Percentiles rank a stretch among this genome's conserved stretches.
phyloP scores from a whole-genome alignment of 768 basidiomycete species.

The Hypholoma fasciculare region DNA sequence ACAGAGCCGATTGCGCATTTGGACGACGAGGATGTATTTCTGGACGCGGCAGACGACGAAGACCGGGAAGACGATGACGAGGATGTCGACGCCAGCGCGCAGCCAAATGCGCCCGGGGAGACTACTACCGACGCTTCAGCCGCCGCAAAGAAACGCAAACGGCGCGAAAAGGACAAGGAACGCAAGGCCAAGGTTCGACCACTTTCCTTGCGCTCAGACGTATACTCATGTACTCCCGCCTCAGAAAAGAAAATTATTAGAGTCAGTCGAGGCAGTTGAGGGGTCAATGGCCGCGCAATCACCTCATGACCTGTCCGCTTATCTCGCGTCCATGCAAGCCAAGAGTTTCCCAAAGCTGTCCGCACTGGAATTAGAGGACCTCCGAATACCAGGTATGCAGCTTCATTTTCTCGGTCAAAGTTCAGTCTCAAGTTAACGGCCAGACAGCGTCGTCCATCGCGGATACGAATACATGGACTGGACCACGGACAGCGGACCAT shows the following conservation, averaged over 20 bases:
- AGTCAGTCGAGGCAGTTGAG: slow-evolving; percentile 36
- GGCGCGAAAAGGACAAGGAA: slow-evolving; percentile 74
- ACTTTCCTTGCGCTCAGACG: neutral
- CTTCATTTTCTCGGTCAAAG: slow-evolving; percentile 9
- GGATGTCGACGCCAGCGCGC: slow-evolving; percentile 19
- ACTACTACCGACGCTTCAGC: slow-evolving; percentile 19
- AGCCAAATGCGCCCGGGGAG: slow-evolving; percentile 2
- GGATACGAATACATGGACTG: slow-evolving; percentile 76
- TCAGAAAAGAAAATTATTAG: slow-evolving; percentile 68
- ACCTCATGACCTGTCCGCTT: slow-evolving; percentile 57
- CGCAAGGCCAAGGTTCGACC: slow-evolving; percentile 62
- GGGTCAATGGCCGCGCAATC: slow-evolving; percentile 57
- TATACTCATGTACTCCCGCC: slow-evolving; percentile 1
- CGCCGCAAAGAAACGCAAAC: slow-evolving; percentile 66
- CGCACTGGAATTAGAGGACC: slow-evolving; percentile 77
- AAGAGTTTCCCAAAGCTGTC: slow-evolving; percentile 71
- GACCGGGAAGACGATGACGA: slow-evolving; percentile 20
- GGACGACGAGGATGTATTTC: slow-evolving; percentile 33
- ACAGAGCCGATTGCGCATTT: slow-evolving; percentile 14
- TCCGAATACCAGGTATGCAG: slow-evolving; percentile 71
- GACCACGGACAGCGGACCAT: slow-evolving; percentile 67
- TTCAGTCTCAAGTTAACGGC: slow-evolving; percentile 46
- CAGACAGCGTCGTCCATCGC: slow-evolving; percentile 70
- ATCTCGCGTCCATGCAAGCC: slow-evolving; percentile 64
- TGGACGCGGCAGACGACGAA: slow-evolving; percentile 30